phyloP scores from a whole-genome alignment of 2,329 filamentous ascomycete species.

The Aspergillus tanneri region DNA sequence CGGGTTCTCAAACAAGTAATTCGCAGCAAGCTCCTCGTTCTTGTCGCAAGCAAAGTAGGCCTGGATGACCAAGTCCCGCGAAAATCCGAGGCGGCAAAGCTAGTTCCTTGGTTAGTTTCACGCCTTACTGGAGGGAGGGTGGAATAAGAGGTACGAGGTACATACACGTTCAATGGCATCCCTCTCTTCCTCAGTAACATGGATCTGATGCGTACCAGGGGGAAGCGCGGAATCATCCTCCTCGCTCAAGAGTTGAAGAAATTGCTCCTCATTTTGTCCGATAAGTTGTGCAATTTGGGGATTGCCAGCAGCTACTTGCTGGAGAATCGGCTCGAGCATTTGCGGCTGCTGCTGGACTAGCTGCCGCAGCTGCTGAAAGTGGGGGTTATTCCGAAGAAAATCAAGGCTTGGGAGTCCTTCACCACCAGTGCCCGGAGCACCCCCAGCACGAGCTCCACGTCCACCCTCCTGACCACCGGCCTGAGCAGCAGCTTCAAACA shows the following conservation, averaged over 20 bases:
- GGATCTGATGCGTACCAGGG: constrained; percentile 83
- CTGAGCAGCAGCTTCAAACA: constrained; percentile 90
- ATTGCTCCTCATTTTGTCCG: constrained; percentile 86
- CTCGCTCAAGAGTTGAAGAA: constrained; percentile 85
- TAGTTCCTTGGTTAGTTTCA: constrained; percentile 40
- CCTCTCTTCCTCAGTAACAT: constrained; percentile 91
- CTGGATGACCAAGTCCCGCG: constrained; percentile 90
- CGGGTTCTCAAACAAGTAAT: constrained; percentile 96
- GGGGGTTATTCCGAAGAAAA: constrained; percentile 89
- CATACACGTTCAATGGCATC: constrained; percentile 93
- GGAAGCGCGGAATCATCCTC: constrained; percentile 76
- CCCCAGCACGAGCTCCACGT: constrained; percentile 38
- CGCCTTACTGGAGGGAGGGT: neutral
- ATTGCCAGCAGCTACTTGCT: constrained; percentile 93
- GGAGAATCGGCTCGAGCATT: constrained; percentile 97
- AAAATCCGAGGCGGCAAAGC: constrained; percentile 90
- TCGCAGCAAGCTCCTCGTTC: constrained; percentile 97
- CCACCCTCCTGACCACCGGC: constrained; percentile 54
- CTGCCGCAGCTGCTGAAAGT: constrained; percentile 96
- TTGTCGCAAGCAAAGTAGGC: constrained; percentile 99
- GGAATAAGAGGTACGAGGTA: constrained; percentile 17
- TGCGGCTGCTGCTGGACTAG: constrained; percentile 96
- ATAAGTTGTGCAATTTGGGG: constrained; percentile 92
- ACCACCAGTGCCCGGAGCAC: constrained; percentile 50
- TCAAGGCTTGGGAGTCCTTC: constrained; percentile 75